phyloP scores from a whole-genome alignment of 768 basidiomycete genomes.

The Tricholomella constricta region DNA sequence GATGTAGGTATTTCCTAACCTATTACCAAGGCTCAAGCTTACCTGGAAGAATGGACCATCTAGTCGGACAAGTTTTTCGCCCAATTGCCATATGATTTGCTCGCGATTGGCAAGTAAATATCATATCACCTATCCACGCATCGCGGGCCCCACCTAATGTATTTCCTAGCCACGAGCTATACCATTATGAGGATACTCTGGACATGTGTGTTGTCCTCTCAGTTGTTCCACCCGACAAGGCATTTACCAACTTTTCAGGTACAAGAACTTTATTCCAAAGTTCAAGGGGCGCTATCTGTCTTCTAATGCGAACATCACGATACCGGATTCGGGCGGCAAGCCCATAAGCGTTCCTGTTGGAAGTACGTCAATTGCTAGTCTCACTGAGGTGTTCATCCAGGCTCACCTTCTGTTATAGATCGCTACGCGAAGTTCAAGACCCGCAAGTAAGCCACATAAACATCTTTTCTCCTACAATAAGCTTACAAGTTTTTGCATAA shows the following conservation, averaged over 20 bases:
- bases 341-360: slow-evolving; percentile 40
- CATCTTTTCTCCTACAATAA: neutral
- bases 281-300: slow-evolving; percentile 77
- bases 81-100: slow-evolving; percentile 76
- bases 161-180: slow-evolving; percentile 72
- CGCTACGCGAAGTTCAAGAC: slow-evolving; percentile 77
- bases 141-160: neutral
- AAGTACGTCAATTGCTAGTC: slow-evolving; percentile 22
- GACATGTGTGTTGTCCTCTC: slow-evolving; percentile 52
- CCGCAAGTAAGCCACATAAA: slow-evolving; percentile 48
- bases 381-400: neutral
- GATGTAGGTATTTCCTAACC: slow-evolving; percentile 42
- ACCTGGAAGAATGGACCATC: neutral
- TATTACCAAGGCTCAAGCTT: neutral
- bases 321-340: slow-evolving; percentile 44
- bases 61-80: slow-evolving; percentile 78
- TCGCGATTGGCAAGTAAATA: slow-evolving; percentile 81
- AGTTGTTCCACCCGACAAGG: neutral
- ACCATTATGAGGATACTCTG: slow-evolving; percentile 63
- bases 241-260: slow-evolving; percentile 33
- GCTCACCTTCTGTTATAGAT: slow-evolving; percentile 30
- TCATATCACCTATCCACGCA: neutral
- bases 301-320: slow-evolving; percentile 83
- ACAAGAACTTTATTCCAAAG: slow-evolving; percentile 63
- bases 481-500: slow-evolving; percentile 15